Conservation (phyloP, 257 asterid genomes). For the Gentiana macrophylla region DNA sequence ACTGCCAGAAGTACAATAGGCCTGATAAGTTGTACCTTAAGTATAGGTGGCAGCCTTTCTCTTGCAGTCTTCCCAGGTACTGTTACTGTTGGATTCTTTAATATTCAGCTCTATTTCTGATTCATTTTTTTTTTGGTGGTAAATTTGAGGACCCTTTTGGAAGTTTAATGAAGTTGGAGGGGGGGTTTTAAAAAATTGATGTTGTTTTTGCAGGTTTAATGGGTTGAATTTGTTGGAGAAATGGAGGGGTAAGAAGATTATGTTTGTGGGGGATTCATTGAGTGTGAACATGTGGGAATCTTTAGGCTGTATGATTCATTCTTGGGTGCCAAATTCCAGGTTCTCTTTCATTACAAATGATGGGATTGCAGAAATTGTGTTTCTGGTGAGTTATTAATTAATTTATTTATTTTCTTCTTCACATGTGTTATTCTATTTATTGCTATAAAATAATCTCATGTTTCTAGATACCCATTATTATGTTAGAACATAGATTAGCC, state of each 20-base stretch:
- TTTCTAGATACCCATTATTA: too few species aligned
- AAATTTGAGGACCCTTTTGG: not conserved
- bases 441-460: too few species aligned
- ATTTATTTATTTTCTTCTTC: not conserved
- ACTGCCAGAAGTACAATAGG: conserved; percentile 61
- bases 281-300: conserved; percentile 97
- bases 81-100: not conserved
- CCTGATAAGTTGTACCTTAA: conserved; percentile 71
- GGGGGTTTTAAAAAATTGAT: not conserved
- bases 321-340: conserved; percentile 50
- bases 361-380: conserved; percentile 37
- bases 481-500: too few species aligned
- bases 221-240: conserved; percentile 69
- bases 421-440: too few species aligned
- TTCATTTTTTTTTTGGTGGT: not conserved
- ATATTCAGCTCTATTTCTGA: not conserved
- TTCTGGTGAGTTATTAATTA: conserved; percentile 39
- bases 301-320: conserved; percentile 80
- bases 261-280: conserved; percentile 97
- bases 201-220: conserved; percentile 46
- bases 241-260: conserved; percentile 78
- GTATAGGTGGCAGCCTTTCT: conserved; percentile 88
- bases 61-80: conserved; percentile 72
- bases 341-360: conserved; percentile 31
- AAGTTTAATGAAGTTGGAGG: not conserved